These are phyloP conservation scores for Ganoderma resinaceum DNA, from an alignment of 1,284 basidiomycete genomes.

Conservation along the genomic window DNA sequence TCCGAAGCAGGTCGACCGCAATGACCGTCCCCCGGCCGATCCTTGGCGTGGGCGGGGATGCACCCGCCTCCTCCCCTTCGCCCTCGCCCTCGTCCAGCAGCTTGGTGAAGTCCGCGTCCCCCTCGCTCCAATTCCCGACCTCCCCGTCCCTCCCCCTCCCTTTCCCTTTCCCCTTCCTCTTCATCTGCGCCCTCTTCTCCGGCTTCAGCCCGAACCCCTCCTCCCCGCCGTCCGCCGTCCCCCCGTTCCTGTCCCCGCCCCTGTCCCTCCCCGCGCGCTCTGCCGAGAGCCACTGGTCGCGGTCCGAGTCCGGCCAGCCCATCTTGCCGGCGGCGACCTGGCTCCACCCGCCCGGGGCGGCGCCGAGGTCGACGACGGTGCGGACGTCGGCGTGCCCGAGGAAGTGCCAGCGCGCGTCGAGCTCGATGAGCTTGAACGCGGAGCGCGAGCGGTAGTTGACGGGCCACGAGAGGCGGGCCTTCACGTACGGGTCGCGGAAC, in stretches of 20 bases:
- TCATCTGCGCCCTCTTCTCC: slow-evolving; percentile 4
- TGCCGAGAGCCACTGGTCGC: not conserved
- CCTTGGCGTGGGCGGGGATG: not conserved
- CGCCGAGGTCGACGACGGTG: slow-evolving; percentile 83
- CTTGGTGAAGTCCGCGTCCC: slow-evolving; percentile 17
- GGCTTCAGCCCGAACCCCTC: slow-evolving; percentile 26
- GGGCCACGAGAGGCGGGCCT: slow-evolving; percentile 55
- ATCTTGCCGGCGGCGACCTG: slow-evolving; percentile 77
- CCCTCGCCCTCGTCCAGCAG: slow-evolving; percentile 19
- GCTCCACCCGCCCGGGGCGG: slow-evolving; percentile 90
- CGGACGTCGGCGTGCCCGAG: slow-evolving; percentile 58
- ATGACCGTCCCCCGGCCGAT: slow-evolving; percentile 63
- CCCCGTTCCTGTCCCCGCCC: slow-evolving; percentile 10
- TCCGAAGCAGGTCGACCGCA: slow-evolving; percentile 77
- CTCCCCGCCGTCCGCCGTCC: not conserved
- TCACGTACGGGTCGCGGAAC: slow-evolving; percentile 72
- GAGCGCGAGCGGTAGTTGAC: slow-evolving; percentile 76
- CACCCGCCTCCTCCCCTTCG: not conserved
- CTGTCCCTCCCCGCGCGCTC: not conserved
- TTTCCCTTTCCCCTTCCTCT: not conserved
- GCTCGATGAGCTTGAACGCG: slow-evolving; percentile 86
- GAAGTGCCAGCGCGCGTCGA: slow-evolving; percentile 63
- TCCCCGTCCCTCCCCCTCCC: slow-evolving; percentile 4
- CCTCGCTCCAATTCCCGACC: slow-evolving; percentile 13
- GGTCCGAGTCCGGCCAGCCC: slow-evolving; percentile 34